phyloP scores from a whole-genome alignment of 257 asterid species.

The Asclepias syriaca region DNA sequence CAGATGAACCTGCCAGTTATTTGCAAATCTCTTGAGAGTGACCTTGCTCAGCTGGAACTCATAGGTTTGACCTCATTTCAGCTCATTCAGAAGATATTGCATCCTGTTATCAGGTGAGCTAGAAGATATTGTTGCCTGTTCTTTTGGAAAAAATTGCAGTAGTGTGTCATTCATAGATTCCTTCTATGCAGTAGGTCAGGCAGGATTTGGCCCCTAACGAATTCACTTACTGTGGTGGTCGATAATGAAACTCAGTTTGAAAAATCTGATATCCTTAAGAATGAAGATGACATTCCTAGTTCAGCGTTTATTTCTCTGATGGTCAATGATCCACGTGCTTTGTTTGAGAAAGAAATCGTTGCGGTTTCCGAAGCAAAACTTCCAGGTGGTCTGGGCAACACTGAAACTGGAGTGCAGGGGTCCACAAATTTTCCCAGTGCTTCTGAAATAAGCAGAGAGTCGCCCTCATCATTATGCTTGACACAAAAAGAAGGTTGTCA shows the following conservation, averaged over 20 bases:
- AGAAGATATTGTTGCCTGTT: slow-evolving; percentile 10
- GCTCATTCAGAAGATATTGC: slow-evolving; percentile 63
- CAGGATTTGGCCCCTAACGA: slow-evolving; percentile 30
- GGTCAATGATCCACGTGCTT: slow-evolving; percentile 66
- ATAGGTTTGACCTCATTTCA: slow-evolving; percentile 58
- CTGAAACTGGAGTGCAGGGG: slow-evolving; percentile 27
- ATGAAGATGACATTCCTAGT: slow-evolving; percentile 31
- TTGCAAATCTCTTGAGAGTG: slow-evolving; percentile 67
- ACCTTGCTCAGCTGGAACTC: slow-evolving; percentile 71
- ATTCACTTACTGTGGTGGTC: slow-evolving; percentile 22
- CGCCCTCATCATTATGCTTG: slow-evolving; percentile 18
- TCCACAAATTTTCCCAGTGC: slow-evolving; percentile 3
- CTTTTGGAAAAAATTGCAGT: slow-evolving; percentile 12
- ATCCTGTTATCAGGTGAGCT: slow-evolving; percentile 55
- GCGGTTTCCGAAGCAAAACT: slow-evolving; percentile 28
- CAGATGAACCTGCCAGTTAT: slow-evolving; percentile 45
- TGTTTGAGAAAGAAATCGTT: slow-evolving; percentile 25
- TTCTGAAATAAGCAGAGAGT: slow-evolving; percentile 12
- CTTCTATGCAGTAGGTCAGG: slow-evolving; percentile 35
- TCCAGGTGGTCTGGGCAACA: slow-evolving; percentile 20
- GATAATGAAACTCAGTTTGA: slow-evolving; percentile 20
- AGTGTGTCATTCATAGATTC: slow-evolving; percentile 12
- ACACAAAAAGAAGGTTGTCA: slow-evolving; percentile 29
- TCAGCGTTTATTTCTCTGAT: slow-evolving; percentile 47
- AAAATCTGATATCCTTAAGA: slow-evolving; percentile 26